Conservation (phyloP, 352 stramenopile genomes). For the Salisapilia sapeloensis region DNA sequence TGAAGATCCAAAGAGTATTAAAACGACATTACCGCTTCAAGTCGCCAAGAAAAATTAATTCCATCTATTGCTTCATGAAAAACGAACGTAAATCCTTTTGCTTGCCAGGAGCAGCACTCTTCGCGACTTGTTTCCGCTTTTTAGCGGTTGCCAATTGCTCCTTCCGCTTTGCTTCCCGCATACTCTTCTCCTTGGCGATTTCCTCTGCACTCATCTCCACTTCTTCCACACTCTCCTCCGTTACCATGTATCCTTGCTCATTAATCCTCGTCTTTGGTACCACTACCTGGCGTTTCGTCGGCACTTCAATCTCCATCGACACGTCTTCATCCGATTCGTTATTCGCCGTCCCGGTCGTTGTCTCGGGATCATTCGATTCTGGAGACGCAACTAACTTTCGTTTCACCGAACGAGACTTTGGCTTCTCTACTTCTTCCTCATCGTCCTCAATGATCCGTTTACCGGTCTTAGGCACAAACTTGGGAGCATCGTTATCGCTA, state of each 20-base stretch:
- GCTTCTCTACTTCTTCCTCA: constrained; percentile 36
- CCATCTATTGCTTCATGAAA: constrained; percentile 28
- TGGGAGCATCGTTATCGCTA: constrained; percentile 26
- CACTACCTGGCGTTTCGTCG: constrained; percentile 29
- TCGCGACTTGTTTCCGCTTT: constrained; percentile 12
- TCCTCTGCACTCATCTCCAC: constrained; percentile 43
- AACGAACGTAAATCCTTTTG: constrained; percentile 58
- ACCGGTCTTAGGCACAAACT: constrained; percentile 45
- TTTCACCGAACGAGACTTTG: constrained; percentile 18
- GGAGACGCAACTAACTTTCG: constrained; percentile 25
- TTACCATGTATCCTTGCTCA: constrained; percentile 75
- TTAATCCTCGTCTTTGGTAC: constrained; percentile 65
- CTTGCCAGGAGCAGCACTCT: constrained; percentile 27
- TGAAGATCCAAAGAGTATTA: too few relatives aligned
- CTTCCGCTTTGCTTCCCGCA: constrained; percentile 24
- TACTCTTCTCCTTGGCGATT: constrained; percentile 23
- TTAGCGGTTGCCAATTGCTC: constrained; percentile 16
- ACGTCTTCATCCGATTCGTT: constrained; percentile 11
- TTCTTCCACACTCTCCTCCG: constrained; percentile 55
- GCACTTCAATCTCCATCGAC: constrained; percentile 8
- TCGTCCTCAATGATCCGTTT: constrained; percentile 58
- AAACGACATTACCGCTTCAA: too few relatives aligned
- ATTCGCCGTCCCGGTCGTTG: constrained; percentile 3
- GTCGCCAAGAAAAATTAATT: too few relatives aligned
- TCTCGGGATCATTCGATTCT: constrained; percentile 2